Base-by-base conservation (phyloP, 2,329 filamentous ascomycete genomes). In the Paecilomyces sp. region DNA sequence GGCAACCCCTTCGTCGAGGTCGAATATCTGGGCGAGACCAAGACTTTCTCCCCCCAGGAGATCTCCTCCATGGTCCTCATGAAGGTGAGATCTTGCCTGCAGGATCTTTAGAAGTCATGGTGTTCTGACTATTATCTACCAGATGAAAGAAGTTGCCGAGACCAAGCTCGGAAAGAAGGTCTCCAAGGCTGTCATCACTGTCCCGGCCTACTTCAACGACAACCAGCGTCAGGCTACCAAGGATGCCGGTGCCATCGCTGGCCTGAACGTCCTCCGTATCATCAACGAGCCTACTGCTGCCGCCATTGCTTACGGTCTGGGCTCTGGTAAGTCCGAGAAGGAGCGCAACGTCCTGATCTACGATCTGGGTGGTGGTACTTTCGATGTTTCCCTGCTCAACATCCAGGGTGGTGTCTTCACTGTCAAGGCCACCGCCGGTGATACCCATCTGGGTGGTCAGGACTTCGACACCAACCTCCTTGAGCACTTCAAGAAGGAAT, bases 121-220 rank as follows among this genome's bases (percentile, higher is more conserved):
- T 56, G 56, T 68, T 69, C 72, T 66, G 47, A 68, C 50, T 4
- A 9, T n/a, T 12, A 3, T 25, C 13, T 57, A 4, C 25, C 25
- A 96, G 93, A 97, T 97, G 93, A 96, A 96, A 86, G 94, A 99
- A 82, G 92, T 97, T 77, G 94, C 94, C 73, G 94, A 99, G 85
- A 85, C 85, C 80, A 97, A 99, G 87, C 88, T 99, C 72, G 94
- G 92, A 80, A 96, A 95, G 89, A 96, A 94, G 84, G 92, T 97
- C 73, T 88, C 94, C 82, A 97, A 97, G 88, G 94, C 94, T 66
- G 94, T 99, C 78, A 92, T 99, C 80, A 99, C 94, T 64, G 94
- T 97, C 61, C 94, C 94, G 61, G 94, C 94, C 76, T 99, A 99
- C 87, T 99, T 99, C 91, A 97, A 97, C 86, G 94, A 99, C 88